Percentiles rank a stretch among this genome's conserved stretches.
Evolutionary conservation across 2,329 filamentous ascomycete genomes (phyloP).

Genomic region (Aspergillus sp.): DNA sequence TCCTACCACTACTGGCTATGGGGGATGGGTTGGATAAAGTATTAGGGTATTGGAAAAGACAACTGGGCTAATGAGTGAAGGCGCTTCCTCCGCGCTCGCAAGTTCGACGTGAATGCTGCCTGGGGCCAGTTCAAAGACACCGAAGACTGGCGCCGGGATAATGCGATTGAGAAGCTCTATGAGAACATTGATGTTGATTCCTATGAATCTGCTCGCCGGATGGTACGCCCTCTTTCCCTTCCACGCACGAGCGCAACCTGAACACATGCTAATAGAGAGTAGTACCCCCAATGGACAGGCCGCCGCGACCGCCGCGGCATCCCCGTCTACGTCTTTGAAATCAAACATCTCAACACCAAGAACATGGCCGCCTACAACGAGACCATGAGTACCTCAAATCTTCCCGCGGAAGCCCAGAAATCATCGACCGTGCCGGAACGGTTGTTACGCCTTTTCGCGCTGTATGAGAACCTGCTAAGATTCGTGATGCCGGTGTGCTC

Average conservation of each 20-base stretch:
- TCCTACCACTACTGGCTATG: too few species aligned
- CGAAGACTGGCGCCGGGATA: constrained; percentile 76
- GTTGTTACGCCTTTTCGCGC: constrained; percentile 77
- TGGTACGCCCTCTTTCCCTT: constrained; percentile 49
- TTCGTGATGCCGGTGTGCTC: constrained; percentile 84
- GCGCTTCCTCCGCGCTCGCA: constrained; percentile 77
- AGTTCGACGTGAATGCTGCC: constrained; percentile 71
- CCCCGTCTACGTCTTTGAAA: constrained; percentile 85
- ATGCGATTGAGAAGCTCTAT: constrained; percentile 72
- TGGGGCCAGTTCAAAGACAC: constrained; percentile 80
- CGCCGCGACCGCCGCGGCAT: constrained; percentile 85
- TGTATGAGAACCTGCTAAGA: constrained; percentile 86
- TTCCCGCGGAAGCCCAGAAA: constrained; percentile 55
- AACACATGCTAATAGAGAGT: constrained; percentile 3
- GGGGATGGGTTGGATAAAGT: neutral
- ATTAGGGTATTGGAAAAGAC: neutral
- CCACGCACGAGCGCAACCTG: neutral
- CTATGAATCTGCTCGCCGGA: constrained; percentile 66
- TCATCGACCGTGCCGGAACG: constrained; percentile 55
- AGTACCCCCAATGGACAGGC: constrained; percentile 95
- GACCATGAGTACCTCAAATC: constrained; percentile 37
- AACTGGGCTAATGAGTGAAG: constrained; percentile 36
- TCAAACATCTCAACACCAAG: constrained; percentile 74
- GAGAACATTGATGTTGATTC: constrained; percentile 77
- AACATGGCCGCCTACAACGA: constrained; percentile 69